Conservation (phyloP, 352 stramenopile genomes). For the Phytophthora multivora region DNA sequence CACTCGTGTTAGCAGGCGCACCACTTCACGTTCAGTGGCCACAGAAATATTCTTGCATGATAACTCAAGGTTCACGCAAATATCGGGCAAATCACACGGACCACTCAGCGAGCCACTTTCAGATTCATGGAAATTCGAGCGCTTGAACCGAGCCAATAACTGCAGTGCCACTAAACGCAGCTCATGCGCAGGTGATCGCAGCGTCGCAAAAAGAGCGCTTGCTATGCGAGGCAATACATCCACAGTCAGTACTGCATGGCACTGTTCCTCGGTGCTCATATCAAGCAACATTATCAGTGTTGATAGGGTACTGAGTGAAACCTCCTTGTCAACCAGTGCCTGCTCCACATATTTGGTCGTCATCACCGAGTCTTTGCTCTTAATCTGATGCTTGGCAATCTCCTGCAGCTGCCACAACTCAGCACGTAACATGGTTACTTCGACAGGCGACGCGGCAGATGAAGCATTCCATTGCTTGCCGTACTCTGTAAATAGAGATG, state of each 20-base stretch:
- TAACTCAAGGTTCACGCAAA: slow-evolving; percentile 70
- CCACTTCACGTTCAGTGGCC: slow-evolving; percentile 82
- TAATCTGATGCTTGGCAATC: slow-evolving; percentile 45
- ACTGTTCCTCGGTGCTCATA: slow-evolving; percentile 57
- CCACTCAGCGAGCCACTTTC: slow-evolving; percentile 51
- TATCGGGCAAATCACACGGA: slow-evolving; percentile 69
- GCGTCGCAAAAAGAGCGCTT: slow-evolving; percentile 49
- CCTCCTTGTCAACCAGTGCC: slow-evolving; percentile 44
- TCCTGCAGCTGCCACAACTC: slow-evolving; percentile 79
- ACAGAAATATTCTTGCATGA: slow-evolving; percentile 59
- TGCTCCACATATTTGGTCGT: slow-evolving; percentile 39
- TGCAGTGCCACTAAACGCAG: slow-evolving; percentile 75
- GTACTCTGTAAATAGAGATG: slow-evolving; percentile 41
- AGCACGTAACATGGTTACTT: slow-evolving; percentile 45
- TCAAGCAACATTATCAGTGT: slow-evolving; percentile 65
- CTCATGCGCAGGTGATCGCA: slow-evolving; percentile 70
- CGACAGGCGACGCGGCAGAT: background rate
- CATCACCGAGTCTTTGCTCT: slow-evolving; percentile 13
- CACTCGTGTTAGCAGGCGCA: slow-evolving; percentile 78
- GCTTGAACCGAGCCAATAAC: slow-evolving; percentile 62
- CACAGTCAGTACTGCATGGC: slow-evolving; percentile 48
- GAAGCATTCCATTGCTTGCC: slow-evolving; percentile 30
- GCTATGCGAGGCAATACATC: slow-evolving; percentile 42
- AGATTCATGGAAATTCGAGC: slow-evolving; percentile 55
- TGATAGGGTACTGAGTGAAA: slow-evolving; percentile 65